These are phyloP conservation scores for Clitoria ternatea DNA, from an alignment of 306 rosid genomes.

Conservation along the genomic window DNA sequence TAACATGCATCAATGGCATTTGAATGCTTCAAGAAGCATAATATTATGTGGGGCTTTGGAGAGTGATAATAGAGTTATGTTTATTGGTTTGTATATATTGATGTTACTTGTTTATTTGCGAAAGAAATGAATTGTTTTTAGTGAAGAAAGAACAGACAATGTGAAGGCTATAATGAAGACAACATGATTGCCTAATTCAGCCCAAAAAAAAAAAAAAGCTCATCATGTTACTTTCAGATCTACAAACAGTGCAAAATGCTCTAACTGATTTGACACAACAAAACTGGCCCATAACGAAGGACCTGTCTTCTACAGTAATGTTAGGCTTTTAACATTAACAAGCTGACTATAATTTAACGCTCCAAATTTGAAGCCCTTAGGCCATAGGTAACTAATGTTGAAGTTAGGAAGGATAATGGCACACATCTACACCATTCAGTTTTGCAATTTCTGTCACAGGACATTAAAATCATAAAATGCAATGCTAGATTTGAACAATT, in stretches of 20 bases:
- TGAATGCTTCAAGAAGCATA: too few species aligned
- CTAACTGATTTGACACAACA: slow-evolving; percentile 25
- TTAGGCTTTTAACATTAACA: too few species aligned
- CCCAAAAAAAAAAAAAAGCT: not conserved
- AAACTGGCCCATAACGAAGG: slow-evolving; percentile 30
- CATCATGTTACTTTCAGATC: slow-evolving; percentile 14
- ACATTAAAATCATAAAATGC: too few species aligned
- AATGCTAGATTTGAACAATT: too few species aligned
- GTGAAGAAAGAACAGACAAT: not conserved
- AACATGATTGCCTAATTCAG: not conserved
- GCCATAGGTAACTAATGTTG: too few species aligned
- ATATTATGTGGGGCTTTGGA: not conserved
- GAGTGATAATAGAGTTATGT: not conserved
- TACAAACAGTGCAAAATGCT: slow-evolving; percentile 22
- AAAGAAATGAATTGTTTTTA: not conserved
- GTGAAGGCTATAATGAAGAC: not conserved
- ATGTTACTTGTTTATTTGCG: not conserved
- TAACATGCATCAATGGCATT: too few species aligned
- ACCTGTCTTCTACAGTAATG: slow-evolving; percentile 13
- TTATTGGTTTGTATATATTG: not conserved
- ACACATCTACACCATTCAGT: too few species aligned
- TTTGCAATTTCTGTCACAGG: too few species aligned
- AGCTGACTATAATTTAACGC: too few species aligned
- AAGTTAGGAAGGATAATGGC: too few species aligned
- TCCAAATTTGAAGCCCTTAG: too few species aligned